Evolutionary conservation across 2,329 filamentous ascomycete genomes (phyloP).

Genomic region (Colletotrichum aenigma): DNA sequence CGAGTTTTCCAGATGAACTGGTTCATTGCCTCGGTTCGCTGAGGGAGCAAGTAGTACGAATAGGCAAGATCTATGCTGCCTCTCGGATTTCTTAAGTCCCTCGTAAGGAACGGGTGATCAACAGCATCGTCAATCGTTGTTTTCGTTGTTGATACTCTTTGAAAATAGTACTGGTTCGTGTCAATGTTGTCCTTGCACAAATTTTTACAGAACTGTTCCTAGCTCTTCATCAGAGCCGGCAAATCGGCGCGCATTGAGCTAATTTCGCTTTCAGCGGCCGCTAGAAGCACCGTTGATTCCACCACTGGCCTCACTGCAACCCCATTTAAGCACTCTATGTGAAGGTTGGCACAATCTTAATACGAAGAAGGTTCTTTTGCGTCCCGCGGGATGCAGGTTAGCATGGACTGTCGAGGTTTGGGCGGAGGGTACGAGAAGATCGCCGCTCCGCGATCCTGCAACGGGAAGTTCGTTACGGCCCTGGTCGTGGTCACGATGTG

Average conservation of each 20-base stretch:
- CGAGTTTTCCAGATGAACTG: background rate
- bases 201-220: background rate
- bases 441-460: background rate
- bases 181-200: background rate
- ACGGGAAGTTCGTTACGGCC: background rate
- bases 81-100: background rate
- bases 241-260: background rate
- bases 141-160: too few species aligned
- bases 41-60: background rate
- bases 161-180: background rate
- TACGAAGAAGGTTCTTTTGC: slow-evolving; percentile 2
- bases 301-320: background rate
- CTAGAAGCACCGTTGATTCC: background rate
- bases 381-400: background rate
- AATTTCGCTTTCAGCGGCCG: background rate
- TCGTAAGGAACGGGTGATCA: background rate
- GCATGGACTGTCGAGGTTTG: background rate
- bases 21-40: background rate
- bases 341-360: background rate
- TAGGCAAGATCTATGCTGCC: background rate
- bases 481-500: background rate
- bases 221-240: background rate
- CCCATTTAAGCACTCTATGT: background rate
- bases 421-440: background rate
- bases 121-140: background rate